Evolutionary conservation across 139 green algal species (phyloP), one percentile per base, ranked within the genome.

Genomic region (Deuterostichococcus epilithicus): DNA sequence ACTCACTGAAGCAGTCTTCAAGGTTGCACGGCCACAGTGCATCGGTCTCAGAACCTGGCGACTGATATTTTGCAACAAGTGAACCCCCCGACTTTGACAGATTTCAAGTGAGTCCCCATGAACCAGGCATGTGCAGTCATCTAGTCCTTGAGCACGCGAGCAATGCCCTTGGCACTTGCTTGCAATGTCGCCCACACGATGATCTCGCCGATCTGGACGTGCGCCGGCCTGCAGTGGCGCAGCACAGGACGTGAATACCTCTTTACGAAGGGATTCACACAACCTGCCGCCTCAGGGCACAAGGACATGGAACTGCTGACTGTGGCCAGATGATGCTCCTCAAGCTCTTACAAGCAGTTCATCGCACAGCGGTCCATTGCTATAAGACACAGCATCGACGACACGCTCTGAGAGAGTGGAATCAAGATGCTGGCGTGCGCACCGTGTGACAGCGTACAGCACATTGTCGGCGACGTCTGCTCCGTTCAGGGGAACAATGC

Each of bases 381-480:
- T 1, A 35, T 34, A 32, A 32, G 34, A 35, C 60, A 65, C 25
- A 32, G 1, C 1, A 63, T n/a, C n/a, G n/a, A n/a, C n/a, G n/a
- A n/a, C n/a, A n/a, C n/a, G n/a, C n/a, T n/a, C n/a, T n/a, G n/a
- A n/a, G n/a, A n/a, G n/a, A n/a, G n/a, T n/a, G n/a, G n/a, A n/a
- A n/a, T n/a, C n/a, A n/a, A n/a, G n/a, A n/a, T n/a, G n/a, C n/a
- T n/a, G n/a, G n/a, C 2, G 0, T 20, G n/a, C 30, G 33, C 15
- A 76, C 78, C 90, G 80, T 13, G 89, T 92, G 45, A 79, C 78
- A 4, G 86, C 89, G 74, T 94, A 97, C 45, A 95, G 75, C 33
- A 94, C 86, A 63, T 95, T 91, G 85, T 97, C 92, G 30, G 93
- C 93, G 6, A 97, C 89, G 79, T 97, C 93, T 26, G 83, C 81